Conservation (phyloP, 148 eudicot genomes). For the Tetragonia tetragonoides region DNA sequence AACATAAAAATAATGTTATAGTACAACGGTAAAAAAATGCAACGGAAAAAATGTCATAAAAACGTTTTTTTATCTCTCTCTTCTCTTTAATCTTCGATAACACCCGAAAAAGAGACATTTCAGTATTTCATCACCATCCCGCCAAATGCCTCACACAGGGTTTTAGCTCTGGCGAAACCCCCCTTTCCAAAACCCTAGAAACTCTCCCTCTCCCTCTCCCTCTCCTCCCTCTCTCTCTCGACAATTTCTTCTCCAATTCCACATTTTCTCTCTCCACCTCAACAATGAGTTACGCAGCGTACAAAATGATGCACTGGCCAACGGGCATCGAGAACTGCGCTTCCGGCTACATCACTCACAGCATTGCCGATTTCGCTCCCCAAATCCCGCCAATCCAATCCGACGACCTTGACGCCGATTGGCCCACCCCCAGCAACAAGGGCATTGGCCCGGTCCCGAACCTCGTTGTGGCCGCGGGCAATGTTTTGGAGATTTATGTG, state of each 20-base stretch:
- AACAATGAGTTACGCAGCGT: conserved; percentile 88
- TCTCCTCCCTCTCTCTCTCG: background rate
- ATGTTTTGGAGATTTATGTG: conserved; percentile 64
- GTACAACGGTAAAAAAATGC: too few species aligned
- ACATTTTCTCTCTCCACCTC: background rate
- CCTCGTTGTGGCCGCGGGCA: conserved; percentile 67
- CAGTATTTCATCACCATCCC: background rate
- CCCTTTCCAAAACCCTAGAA: conserved; percentile 12
- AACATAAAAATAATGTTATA: too few species aligned
- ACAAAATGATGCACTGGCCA: conserved; percentile 83
- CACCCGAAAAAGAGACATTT: background rate
- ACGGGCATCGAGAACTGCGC: conserved; percentile 91
- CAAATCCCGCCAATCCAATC: conserved; percentile 42
- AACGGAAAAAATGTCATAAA: too few species aligned
- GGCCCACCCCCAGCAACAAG: conserved; percentile 26
- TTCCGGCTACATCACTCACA: conserved; percentile 81
- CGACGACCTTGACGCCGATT: conserved; percentile 64
- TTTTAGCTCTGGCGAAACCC: background rate
- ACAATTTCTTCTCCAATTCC: background rate
- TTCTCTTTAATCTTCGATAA: background rate
- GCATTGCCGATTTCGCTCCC: conserved; percentile 52
- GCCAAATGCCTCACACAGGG: conserved; percentile 1
- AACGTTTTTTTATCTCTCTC: too few species aligned
- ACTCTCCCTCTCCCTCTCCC: background rate
- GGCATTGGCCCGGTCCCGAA: conserved; percentile 71